Evolutionary conservation across 257 asterid species (phyloP), one percentile per base, ranked within the genome.

Genomic region (Scutellaria barbata): DNA sequence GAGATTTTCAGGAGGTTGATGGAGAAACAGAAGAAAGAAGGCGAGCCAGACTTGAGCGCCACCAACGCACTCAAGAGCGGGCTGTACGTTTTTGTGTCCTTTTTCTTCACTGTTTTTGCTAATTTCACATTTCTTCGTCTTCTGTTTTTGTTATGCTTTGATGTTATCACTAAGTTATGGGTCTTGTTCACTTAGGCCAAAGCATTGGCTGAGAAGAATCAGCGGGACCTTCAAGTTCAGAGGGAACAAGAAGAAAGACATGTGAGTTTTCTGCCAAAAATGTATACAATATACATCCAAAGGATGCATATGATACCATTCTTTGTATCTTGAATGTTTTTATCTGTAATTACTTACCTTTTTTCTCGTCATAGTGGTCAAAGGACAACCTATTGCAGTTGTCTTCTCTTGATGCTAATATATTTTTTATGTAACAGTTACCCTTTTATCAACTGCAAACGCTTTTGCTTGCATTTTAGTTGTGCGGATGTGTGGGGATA

Each of bases 1-100:
- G 94, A 81, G 90, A 78, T 7, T 95, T 95, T 82, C 96, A 86
- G 57, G 96, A 95, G 45, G 84, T 90, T 81, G 95, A 92, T 52
- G 99, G 99, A 81, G 99, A 95, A 86, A 84, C 85, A 40, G 99
- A 90, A 51, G 99, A 95, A 72, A 87, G 99, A 86, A 85, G 98
- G 82, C 84, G 92, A 79, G 97, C 99, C 66, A 87, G 99, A 81
- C 46, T 87, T 80, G 98, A 95, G 1, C 98, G 99, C 55, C 85
- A 88, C 57, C 98, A 90, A 75, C 96, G 98, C 54, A 90, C 98
- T 70, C 97, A 90, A 80, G 96, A 95, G 86, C 91, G 99, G 63
- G 96, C 97, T 61, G 99, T 95, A 87, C 73, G 86, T 65, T 77
- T 72, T 54, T 52, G 57, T 37, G 48, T 67, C 30, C 16, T 76